These are phyloP conservation scores for Neofusicoccum sp. DNA, from an alignment of 2,329 filamentous ascomycete species.

Conservation along the genomic window DNA sequence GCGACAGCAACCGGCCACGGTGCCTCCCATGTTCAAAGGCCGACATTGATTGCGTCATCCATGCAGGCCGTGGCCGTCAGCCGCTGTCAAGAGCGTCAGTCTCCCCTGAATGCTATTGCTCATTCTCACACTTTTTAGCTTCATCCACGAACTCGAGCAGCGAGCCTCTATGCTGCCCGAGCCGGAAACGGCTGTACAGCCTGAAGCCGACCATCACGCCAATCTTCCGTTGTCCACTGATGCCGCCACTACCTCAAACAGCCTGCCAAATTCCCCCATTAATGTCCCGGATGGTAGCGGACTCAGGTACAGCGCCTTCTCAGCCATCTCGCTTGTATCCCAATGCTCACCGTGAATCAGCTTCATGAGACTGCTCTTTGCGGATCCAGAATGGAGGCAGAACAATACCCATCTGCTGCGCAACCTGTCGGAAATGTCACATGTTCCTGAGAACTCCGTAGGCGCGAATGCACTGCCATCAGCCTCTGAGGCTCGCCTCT, in stretches of 20 bases:
- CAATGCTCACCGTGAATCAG: no score
- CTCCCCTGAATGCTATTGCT: neutral
- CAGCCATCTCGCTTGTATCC: neutral
- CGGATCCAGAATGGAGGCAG: neutral
- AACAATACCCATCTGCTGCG: neutral
- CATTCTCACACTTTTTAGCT: neutral
- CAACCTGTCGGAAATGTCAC: neutral
- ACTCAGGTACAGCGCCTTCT: neutral
- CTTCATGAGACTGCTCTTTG: conserved; percentile 2
- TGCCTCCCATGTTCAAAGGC: neutral
- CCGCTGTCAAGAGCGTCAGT: neutral
- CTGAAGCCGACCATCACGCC: neutral
- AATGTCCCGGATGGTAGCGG: neutral
- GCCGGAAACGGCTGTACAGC: neutral
- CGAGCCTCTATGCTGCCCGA: neutral
- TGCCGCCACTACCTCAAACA: no score
- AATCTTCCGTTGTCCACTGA: neutral
- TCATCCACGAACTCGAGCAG: neutral
- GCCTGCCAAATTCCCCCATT: neutral
- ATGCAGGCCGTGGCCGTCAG: neutral
- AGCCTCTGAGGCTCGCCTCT: neutral
- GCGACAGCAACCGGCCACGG: neutral
- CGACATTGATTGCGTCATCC: neutral
- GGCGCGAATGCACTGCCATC: neutral
- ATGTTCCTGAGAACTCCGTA: neutral